phyloP scores from a whole-genome alignment of 1,284 basidiomycete genomes.

The Coniferiporia weirii region DNA sequence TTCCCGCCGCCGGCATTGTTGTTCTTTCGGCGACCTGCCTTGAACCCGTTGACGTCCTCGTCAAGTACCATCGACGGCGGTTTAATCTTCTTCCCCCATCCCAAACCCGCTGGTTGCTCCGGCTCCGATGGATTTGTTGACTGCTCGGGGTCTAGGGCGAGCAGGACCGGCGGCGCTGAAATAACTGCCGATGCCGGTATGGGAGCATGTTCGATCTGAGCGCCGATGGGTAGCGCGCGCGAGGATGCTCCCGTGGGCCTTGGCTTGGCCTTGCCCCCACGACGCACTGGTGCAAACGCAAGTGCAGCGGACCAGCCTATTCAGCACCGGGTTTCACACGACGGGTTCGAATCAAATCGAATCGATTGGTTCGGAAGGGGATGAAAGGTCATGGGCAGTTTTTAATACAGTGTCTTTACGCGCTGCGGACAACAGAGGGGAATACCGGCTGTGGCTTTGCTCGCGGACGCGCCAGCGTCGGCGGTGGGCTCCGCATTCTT shows the following conservation, averaged over 20 bases:
- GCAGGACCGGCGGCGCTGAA: constrained; percentile 60
- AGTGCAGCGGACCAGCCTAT: constrained; percentile 83
- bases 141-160: constrained; percentile 29
- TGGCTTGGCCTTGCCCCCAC: constrained; percentile 39
- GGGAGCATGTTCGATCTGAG: constrained; percentile 30
- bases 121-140: constrained; percentile 22
- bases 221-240: constrained; percentile 56
- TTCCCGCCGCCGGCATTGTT: constrained; percentile 39
- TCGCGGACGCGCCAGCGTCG: constrained; percentile 20
- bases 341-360: constrained; percentile 26
- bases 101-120: constrained; percentile 29
- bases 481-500: constrained; percentile 26
- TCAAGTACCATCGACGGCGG: constrained; percentile 85
- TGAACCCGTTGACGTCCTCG: constrained; percentile 83
- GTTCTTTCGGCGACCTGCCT: constrained; percentile 43
- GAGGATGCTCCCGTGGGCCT: constrained; percentile 49
- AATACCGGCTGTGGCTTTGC: constrained; percentile 78
- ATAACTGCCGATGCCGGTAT: constrained; percentile 34
- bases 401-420: constrained; percentile 31
- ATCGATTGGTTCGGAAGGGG: constrained; percentile 34
- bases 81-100: constrained; percentile 82
- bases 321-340: constrained; percentile 13
- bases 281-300: constrained; percentile 73
- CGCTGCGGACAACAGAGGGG: constrained; percentile 42
- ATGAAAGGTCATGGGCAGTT: constrained; percentile 26